Evolutionary conservation across 2,329 filamentous ascomycete genomes (phyloP), one percentile per base, ranked within the genome.

Genomic region (Chrysoporthe austroafricana): DNA sequence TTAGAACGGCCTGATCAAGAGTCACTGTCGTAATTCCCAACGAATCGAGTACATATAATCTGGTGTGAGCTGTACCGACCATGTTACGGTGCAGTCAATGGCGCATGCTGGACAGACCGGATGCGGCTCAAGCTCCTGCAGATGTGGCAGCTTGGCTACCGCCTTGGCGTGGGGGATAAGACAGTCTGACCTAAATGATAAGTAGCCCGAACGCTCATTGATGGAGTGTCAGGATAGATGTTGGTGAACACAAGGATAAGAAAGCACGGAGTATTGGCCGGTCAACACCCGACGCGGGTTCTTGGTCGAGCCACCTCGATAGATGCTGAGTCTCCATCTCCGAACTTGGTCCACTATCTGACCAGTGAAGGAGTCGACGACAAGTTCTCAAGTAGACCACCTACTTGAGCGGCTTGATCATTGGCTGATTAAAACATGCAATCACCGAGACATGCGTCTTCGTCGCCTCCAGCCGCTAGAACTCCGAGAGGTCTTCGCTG

Each of bases 401-500:
- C 18, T 9, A 7, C n/a, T 26, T 42, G 32, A 42, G 36, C 16
- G 57, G 18, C 13, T 42, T 42, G 36, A 11, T 5, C 21, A 26
- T 43, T 26, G 57, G 57, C 18, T 59, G 18, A 26, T n/a, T 21
- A 11, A 32, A 52, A 21, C 5, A 32, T 13, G 21, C 5, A 39
- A 16, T 16, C n/a, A 54, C 32, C n/a, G 26, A 57, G 6, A 14
- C 32, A 14, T 26, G 21, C 26, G 54, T 39, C 14, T 57, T 18
- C 14, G 14, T n/a, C 32, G 18, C 54, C 32, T 36, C 9, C 34
- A 57, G 32, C 18, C 16, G 13, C n/a, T 21, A 26, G 48, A 21
- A 75, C 58, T 74, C 73, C 52, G 77, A 78, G 26, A 50, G 11
- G 48, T 7, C 48, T 50, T 11, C n/a, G 21, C 11, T 52, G 3